These are phyloP conservation scores for Arthrobotrys iridis DNA, from an alignment of 2,329 filamentous ascomycete genomes.

Conservation along the genomic window DNA sequence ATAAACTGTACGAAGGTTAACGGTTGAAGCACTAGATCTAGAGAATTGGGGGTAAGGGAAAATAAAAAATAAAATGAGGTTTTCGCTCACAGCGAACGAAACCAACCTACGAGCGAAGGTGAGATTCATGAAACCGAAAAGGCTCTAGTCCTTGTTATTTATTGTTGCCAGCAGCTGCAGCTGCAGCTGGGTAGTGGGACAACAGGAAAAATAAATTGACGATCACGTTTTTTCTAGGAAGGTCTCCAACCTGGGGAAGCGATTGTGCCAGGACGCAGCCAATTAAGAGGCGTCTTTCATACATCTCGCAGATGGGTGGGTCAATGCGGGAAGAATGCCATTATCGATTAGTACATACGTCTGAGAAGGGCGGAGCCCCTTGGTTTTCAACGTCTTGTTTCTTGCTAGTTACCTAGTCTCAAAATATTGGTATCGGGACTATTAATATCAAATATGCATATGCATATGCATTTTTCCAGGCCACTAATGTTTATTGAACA, in stretches of 20 bases:
- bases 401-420: neutral
- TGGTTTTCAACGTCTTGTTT: too few relatives aligned
- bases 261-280: conserved; percentile 7
- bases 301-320: neutral
- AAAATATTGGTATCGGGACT: neutral
- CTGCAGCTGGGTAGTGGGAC: neutral
- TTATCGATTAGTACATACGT: conserved; percentile 6
- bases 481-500: too few relatives aligned
- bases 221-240: neutral
- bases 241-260: neutral
- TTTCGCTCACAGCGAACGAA: too few relatives aligned
- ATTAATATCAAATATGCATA: conserved; percentile 4
- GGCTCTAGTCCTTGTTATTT: conserved; percentile 30
- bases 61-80: neutral
- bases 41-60: neutral
- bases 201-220: neutral
- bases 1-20: conserved; percentile 4
- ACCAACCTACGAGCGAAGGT: conserved; percentile 42
- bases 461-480: conserved; percentile 8
- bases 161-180: conserved; percentile 18
- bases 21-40: too few relatives aligned
- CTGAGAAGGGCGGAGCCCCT: neutral
- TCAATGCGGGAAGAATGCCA: neutral
- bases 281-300: conserved; percentile 1
- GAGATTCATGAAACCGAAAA: conserved; percentile 34